Percentiles rank a stretch among this genome's conserved stretches.
Evolutionary conservation across 371 early-diverging fungal genomes (phyloP).

Genomic region (Nematocida ausubeli): DNA sequence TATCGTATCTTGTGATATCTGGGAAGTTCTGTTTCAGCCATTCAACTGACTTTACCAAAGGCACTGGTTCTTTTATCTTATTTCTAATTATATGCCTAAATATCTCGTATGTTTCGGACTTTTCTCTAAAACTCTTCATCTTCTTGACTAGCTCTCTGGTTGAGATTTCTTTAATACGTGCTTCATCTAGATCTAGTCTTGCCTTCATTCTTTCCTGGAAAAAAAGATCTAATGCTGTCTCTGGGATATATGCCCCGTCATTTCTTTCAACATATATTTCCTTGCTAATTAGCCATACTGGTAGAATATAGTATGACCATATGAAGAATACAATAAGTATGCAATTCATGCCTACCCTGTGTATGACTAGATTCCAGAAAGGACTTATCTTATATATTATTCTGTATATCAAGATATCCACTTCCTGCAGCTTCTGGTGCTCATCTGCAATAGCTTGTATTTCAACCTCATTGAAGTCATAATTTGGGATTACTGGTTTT

Average conservation of each 20-base stretch:
- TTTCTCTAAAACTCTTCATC: too few species aligned
- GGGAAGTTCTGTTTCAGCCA: too few species aligned
- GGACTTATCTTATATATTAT: not conserved
- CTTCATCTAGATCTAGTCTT: too few species aligned
- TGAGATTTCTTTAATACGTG: too few species aligned
- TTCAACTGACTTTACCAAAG: too few species aligned
- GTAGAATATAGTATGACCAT: not conserved
- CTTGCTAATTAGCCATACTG: not conserved
- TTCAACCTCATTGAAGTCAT: not conserved
- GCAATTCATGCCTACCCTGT: not conserved
- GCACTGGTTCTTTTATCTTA: not conserved
- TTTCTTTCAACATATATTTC: not conserved
- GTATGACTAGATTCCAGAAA: not conserved
- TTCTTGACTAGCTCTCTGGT: too few species aligned
- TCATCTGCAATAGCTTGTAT: not conserved
- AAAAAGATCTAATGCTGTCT: too few species aligned
- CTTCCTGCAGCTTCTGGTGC: not conserved
- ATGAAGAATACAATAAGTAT: not conserved
- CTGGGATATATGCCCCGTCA: not conserved
- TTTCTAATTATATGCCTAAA: not conserved
- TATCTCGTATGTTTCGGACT: too few species aligned
- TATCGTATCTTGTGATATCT: too few species aligned
- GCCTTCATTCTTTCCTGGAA: too few species aligned
- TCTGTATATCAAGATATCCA: not conserved
- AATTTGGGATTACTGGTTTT: too few species aligned